Evolutionary conservation across 331 rosid genomes (phyloP).

Genomic region (Malus hybrid): DNA sequence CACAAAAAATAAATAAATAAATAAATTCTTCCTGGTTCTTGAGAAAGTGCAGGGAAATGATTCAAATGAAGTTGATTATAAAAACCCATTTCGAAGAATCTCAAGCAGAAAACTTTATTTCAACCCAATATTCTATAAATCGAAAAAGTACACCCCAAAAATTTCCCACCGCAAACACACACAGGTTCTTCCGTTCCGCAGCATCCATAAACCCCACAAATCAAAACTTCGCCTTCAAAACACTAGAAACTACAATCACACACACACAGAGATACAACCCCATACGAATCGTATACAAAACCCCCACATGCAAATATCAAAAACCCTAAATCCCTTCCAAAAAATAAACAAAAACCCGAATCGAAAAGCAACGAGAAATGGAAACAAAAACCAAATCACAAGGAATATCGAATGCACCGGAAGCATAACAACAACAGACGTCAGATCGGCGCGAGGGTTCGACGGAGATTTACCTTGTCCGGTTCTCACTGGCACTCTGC

Average conservation of each 20-base stretch:
- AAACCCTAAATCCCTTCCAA: background rate
- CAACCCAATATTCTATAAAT: background rate
- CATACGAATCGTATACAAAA: background rate
- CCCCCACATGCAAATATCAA: background rate
- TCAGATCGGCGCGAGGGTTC: background rate
- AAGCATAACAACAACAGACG: background rate
- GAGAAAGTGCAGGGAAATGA: background rate
- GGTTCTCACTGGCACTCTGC: background rate
- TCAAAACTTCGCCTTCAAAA: background rate
- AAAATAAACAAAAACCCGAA: background rate
- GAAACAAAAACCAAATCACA: background rate
- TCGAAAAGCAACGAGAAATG: background rate
- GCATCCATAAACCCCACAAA: background rate
- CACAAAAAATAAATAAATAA: background rate
- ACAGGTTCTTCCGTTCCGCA: no score
- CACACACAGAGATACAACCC: background rate
- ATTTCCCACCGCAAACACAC: background rate
- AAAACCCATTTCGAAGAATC: background rate
- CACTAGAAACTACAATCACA: background rate
- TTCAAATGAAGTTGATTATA: background rate
- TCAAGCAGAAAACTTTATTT: background rate
- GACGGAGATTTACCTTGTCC: slow-evolving; percentile 18
- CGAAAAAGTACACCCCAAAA: background rate
- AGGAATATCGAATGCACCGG: background rate
- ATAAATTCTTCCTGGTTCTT: background rate